phyloP scores from a whole-genome alignment of 2,329 filamentous ascomycete species.

The Orbilia oligospora region DNA sequence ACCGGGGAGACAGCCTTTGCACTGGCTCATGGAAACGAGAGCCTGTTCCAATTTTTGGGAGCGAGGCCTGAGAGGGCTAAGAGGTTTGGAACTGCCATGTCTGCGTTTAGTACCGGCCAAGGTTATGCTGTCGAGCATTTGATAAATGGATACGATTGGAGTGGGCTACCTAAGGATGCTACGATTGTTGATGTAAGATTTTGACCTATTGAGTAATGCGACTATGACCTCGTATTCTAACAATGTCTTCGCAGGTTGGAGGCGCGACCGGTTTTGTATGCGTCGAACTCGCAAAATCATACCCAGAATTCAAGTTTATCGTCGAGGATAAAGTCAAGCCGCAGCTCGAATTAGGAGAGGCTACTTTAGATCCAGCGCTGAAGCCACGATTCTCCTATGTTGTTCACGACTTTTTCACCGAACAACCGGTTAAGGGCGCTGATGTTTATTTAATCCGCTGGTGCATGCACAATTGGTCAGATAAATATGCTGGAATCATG shows the following conservation, averaged over 20 bases:
- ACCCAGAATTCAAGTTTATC: slow-evolving; percentile 71
- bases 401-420: slow-evolving; percentile 74
- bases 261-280: slow-evolving; percentile 74
- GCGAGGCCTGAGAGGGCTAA: slow-evolving; percentile 66
- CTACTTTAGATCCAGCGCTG: slow-evolving; percentile 24
- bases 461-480: slow-evolving; percentile 76
- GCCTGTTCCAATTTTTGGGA: slow-evolving; percentile 66
- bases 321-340: slow-evolving; percentile 70
- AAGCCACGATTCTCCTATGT: slow-evolving; percentile 66
- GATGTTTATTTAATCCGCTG: slow-evolving; percentile 75
- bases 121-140: slow-evolving; percentile 73
- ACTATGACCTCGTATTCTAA: background rate
- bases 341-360: slow-evolving; percentile 48
- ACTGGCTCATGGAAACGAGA: slow-evolving; percentile 64
- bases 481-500: slow-evolving; percentile 71
- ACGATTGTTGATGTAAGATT: slow-evolving; percentile 72
- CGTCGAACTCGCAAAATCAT: slow-evolving; percentile 71
- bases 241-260: slow-evolving; percentile 65
- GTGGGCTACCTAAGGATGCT: slow-evolving; percentile 68
- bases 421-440: slow-evolving; percentile 72
- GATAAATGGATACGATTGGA: slow-evolving; percentile 72
- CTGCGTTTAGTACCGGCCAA: slow-evolving; percentile 72
- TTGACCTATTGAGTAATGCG: background rate
- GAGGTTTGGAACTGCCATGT: slow-evolving; percentile 73
- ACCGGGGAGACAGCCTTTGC: slow-evolving; percentile 65